A percentile compares a stretch with the other conserved stretches of the same genome.
These are phyloP conservation scores for Diaporthe humulicola DNA, from an alignment of 2,329 filamentous ascomycete genomes.

Conservation along the genomic window DNA sequence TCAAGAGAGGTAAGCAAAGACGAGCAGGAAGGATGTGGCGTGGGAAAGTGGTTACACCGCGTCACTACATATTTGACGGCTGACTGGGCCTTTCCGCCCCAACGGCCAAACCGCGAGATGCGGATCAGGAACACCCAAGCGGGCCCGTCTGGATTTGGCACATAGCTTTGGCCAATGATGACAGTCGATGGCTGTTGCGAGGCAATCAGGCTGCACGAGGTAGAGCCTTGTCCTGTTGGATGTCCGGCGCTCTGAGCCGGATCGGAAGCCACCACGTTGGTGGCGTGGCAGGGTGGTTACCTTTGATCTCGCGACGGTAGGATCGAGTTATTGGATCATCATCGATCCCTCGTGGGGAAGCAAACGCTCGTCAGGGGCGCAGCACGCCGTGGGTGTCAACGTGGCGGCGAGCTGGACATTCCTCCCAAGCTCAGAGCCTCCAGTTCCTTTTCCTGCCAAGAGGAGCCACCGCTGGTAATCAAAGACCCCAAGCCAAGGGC, in stretches of 20 bases:
- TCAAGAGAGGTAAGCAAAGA: conserved; percentile 1
- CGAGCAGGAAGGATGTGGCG: conserved; percentile 23
- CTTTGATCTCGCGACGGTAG: conserved; percentile 3
- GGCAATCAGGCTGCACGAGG: conserved; percentile 12
- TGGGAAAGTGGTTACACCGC: conserved; percentile 25
- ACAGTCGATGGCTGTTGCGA: neutral
- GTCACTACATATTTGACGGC: conserved; percentile 24
- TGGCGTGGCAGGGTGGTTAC: neutral
- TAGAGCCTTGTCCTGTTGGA: conserved; percentile 16
- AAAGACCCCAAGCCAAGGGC: neutral
- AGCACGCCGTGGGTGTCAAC: conserved; percentile 7
- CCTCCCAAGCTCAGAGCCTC: neutral
- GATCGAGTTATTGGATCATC: conserved; percentile 27
- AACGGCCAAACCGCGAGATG: neutral
- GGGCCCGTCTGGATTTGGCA: conserved; percentile 5
- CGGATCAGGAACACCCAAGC: conserved; percentile 17
- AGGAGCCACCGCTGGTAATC: neutral
- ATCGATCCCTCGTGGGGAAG: conserved; percentile 23
- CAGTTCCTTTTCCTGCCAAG: neutral
- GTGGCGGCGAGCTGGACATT: neutral
- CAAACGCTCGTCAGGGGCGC: conserved; percentile 25
- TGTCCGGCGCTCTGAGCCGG: conserved; percentile 4
- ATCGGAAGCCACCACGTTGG: conserved; percentile 2
- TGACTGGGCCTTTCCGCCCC: conserved; percentile 21
- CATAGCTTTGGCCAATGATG: neutral